Evolutionary conservation across 192 early-diverging fungal species (phyloP), one percentile per base, ranked within the genome.

Genomic region (Entomortierella chlamydospora): DNA sequence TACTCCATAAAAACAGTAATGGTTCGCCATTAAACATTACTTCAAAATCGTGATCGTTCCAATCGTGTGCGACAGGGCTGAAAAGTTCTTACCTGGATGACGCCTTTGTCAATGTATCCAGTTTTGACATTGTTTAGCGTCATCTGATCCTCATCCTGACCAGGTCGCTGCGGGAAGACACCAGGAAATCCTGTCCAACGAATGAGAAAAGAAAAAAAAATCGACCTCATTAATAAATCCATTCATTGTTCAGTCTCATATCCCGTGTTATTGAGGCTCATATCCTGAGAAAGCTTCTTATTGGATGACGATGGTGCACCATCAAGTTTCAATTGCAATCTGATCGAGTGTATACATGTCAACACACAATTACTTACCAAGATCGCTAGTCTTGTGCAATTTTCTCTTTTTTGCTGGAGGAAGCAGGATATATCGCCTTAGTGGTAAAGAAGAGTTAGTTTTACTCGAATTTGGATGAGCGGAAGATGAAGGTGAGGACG

Each of bases 101-200:
- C 73, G 41, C 67, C 80, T 28, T 70, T 82, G 60, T 92, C 90
- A 1, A 87, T 84, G 61, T 85, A 90, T 12, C 92, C 92, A 61
- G 88, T 85, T 11, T 91, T 87, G 51, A 93, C 89, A 49, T 87
- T 89, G 49, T 74, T 81, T 61, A 89, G 87, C 20, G 83, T 90
- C 70, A 91, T 78, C 47, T 71, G 73, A 70, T 86, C 85, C 66
- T 90, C 90, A 52, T 84, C 83, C 61, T 89, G 87, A 1, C 64
- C 69, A 9, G 77, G 43, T 15, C 70, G 68, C 28, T 88, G 87
- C 2, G 91, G 90, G 60, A 88, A 90, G 53, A 90, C 88, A 56
- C 89, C 92, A 47, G 87, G 87, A 63, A 77, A 88, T 1, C 87
- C 87, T 81, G 25, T 8, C 64, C 45, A 13, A 10, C 10, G 10